These are phyloP conservation scores for Talaromyces sp. DNA, from an alignment of 2,329 filamentous ascomycete genomes.

Conservation along the genomic window DNA sequence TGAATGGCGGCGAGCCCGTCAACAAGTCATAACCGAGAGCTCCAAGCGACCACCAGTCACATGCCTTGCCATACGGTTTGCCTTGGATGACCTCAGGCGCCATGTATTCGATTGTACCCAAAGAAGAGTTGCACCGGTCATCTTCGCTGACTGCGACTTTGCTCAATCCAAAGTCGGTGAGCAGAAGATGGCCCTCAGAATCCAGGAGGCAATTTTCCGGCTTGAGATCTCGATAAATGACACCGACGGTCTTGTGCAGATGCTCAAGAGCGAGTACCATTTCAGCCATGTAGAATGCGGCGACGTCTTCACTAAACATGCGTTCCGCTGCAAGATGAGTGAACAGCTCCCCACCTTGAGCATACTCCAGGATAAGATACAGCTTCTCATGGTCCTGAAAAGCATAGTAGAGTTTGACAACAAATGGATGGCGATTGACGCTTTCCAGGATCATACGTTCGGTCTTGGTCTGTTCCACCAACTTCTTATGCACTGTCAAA, in stretches of 20 bases:
- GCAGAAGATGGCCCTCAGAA: conserved; percentile 79
- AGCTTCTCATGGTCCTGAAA: conserved; percentile 98
- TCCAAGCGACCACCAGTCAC: conserved; percentile 98
- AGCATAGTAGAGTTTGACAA: conserved; percentile 96
- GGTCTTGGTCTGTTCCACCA: conserved; percentile 95
- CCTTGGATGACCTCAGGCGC: conserved; percentile 89
- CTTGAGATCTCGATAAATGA: conserved; percentile 95
- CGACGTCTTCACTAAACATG: conserved; percentile 87
- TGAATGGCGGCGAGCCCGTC: conserved; percentile 87
- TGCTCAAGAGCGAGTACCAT: conserved; percentile 93
- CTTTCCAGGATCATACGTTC: conserved; percentile 92
- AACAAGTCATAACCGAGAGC: conserved; percentile 88
- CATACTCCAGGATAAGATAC: conserved; percentile 95
- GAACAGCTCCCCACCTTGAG: conserved; percentile 93
- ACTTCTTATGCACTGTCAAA: conserved; percentile 87
- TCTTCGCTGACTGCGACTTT: conserved; percentile 78
- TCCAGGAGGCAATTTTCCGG: conserved; percentile 96
- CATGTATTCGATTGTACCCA: conserved; percentile 98
- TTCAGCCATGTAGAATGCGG: conserved; percentile 97
- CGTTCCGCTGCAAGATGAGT: conserved; percentile 89
- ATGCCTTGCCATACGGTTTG: conserved; percentile 84
- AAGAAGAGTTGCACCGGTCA: conserved; percentile 75
- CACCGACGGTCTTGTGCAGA: conserved; percentile 83
- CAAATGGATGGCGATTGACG: conserved; percentile 93
- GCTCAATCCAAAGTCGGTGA: conserved; percentile 95